Evolutionary conservation across 164 flowering plant genomes (phyloP).

Genomic region (Chimonanthus praecox): DNA sequence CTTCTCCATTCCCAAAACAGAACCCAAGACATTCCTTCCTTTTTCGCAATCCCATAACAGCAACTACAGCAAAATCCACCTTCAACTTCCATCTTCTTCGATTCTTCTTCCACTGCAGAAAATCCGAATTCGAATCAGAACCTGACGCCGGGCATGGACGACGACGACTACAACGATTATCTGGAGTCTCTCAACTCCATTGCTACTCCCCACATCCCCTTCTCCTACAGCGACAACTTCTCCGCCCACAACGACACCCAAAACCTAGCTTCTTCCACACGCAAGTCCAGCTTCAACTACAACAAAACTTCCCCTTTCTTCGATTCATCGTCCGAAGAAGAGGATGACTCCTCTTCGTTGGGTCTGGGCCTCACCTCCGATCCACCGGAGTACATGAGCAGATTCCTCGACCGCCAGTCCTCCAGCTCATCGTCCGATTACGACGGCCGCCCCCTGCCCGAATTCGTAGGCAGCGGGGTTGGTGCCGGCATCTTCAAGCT

Average conservation of each 20-base stretch:
- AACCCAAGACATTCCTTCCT: neutral
- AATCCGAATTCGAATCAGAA: neutral
- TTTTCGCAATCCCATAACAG: neutral
- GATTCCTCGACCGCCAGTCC: constrained; percentile 10
- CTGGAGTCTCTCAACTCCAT: constrained; percentile 15
- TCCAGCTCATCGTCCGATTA: constrained; percentile 15
- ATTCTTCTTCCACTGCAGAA: neutral
- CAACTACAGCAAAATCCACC: neutral
- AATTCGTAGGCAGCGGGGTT: constrained; percentile 63
- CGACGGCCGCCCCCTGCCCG: constrained; percentile 37
- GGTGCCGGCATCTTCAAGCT: constrained; percentile 55
- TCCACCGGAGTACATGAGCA: constrained; percentile 6
- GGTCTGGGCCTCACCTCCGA: constrained; percentile 1
- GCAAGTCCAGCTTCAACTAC: constrained; percentile 81
- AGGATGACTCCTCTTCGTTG: constrained; percentile 18
- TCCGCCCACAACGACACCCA: constrained; percentile 20
- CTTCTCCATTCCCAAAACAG: neutral
- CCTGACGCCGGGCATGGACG: neutral
- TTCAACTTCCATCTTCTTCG: neutral
- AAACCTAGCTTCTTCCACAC: constrained; percentile 21
- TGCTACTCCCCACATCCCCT: constrained; percentile 24
- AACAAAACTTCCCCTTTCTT: constrained; percentile 22
- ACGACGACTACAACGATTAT: constrained; percentile 19
- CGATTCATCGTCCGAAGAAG: constrained; percentile 42
- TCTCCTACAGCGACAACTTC: constrained; percentile 65